Evolutionary conservation across 2,329 filamentous ascomycete genomes (phyloP), one percentile per base, ranked within the genome.

Genomic region (Cladosporium sp.): DNA sequence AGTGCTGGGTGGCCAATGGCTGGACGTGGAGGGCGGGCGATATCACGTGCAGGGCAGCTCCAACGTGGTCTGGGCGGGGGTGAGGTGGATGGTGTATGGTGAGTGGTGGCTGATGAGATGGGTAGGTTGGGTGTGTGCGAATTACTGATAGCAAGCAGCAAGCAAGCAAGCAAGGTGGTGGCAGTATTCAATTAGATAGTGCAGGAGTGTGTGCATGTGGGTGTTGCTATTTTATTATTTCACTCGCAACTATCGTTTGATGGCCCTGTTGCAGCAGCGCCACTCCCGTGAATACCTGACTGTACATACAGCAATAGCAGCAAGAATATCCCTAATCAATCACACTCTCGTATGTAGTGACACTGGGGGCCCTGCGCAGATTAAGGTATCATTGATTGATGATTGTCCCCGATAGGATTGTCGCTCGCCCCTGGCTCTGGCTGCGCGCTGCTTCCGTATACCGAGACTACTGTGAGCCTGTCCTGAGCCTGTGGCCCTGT

Each of bases 31-130:
- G 18, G 52, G 52, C 14, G 18, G 28, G 52, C 10, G 26, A 12
- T 21, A 55, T 55, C 52, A 55, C 52, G 52, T 55, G 52, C 28
- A 4, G 14, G 7, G 26, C 14, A 18, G 26, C 26, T 54, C 30
- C 51, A 54, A 54, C 51, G 51, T 54, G 51, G 51, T 32, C 51
- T 30, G 51, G 51, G 52, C 28, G 28, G 52, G 15, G 52, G 15
- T 36, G 52, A 32, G 36, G 36, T 36, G 34, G 34, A 30, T 30
- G 28, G 30, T 32, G 8, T 8, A 32, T 32, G 30, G 30, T 32
- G 30, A 6, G 30, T 32, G 30, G 30, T 32, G 30, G 30, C 5
- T 30, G 28, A 30, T 30, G 28, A 30, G 36, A 38, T 15, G 41
- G 18, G 41, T 44, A 47, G 41, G 41, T 47, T 32, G 32, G 52